Evolutionary conservation across 352 stramenopile genomes (phyloP), one percentile per base, ranked within the genome.

Genomic region (Phytophthora macrochlamydospora): DNA sequence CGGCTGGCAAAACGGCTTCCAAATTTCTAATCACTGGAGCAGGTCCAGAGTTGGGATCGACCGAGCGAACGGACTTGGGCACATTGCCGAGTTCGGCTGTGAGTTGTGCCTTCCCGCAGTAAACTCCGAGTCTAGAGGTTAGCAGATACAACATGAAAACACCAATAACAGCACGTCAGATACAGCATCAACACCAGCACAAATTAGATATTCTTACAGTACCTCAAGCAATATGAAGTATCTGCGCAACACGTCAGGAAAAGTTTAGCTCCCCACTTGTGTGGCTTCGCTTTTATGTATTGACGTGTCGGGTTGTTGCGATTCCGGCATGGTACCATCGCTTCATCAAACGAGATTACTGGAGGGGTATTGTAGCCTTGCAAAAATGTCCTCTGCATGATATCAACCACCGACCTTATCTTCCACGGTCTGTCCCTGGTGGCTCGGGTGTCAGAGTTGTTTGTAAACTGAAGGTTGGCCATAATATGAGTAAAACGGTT

Each of bases 201-300:
- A 40, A 40, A 40, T 11, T 11, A 69, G 49, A 69, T 62, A 33
- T 46, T 29, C 1, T 68, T 59, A 31, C 46, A 9, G 3, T 29
- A 67, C 64, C 46, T 45, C 14, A 71, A 38, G 24, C 51, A 67
- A 32, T 59, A 67, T 1, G 64, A 35, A 1, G 64, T 59, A 2
- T 49, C 30, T 0, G 64, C 64, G 12, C 62, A 65, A 8, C 55
- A 65, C 3, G 31, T 61, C 33, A 71, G 9, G 7, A 67, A 67
- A 1, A 71, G 13, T 31, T 69, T 69, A 0, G 48, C 63, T 0
- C 55, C 55, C 62, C 56, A 63, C 14, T 59, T 71, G 38, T 63
- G 52, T 0, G 64, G 57, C 30, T 70, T 65, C 0, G 14, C 43
- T 13, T 58, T 65, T 1, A 62, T 1, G n/a, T 65, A 70, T 24